Evolutionary conservation across 2,329 filamentous ascomycete genomes (phyloP).

Genomic region (Ceratocystis cacaofunesta): DNA sequence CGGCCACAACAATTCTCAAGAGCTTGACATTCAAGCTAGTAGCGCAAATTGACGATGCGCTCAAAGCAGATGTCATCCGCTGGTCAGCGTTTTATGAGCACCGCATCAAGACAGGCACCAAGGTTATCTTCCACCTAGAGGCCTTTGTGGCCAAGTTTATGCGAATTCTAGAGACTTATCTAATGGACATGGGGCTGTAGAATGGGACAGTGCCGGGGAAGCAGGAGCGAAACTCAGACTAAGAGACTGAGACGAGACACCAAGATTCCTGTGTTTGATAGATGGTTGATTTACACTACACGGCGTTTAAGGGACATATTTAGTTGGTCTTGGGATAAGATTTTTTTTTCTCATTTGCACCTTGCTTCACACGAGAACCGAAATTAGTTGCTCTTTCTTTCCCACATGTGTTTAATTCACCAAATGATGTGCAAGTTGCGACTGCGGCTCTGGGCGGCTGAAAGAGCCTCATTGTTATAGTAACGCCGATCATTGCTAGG

Average conservation of each 20-base stretch:
- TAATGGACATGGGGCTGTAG: constrained; percentile 69
- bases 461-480: no score
- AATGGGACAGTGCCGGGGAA: background rate
- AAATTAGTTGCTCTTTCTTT: background rate
- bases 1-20: constrained; percentile 84
- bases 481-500: no score
- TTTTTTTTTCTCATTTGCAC: background rate
- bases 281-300: constrained; percentile 1
- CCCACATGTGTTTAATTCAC: no score
- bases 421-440: no score
- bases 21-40: constrained; percentile 90
- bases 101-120: constrained; percentile 76
- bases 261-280: background rate
- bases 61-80: constrained; percentile 84
- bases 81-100: constrained; percentile 98
- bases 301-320: constrained; percentile 1
- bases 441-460: no score
- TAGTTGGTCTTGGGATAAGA: background rate
- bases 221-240: background rate
- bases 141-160: constrained; percentile 99
- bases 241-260: background rate
- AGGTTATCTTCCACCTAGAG: constrained; percentile 96
- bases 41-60: constrained; percentile 66
- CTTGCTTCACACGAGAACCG: no score
- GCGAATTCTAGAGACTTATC: constrained; percentile 81